Evolutionary conservation across 2,329 filamentous ascomycete genomes (phyloP).

Genomic region (Knoxdaviesia proteae): DNA sequence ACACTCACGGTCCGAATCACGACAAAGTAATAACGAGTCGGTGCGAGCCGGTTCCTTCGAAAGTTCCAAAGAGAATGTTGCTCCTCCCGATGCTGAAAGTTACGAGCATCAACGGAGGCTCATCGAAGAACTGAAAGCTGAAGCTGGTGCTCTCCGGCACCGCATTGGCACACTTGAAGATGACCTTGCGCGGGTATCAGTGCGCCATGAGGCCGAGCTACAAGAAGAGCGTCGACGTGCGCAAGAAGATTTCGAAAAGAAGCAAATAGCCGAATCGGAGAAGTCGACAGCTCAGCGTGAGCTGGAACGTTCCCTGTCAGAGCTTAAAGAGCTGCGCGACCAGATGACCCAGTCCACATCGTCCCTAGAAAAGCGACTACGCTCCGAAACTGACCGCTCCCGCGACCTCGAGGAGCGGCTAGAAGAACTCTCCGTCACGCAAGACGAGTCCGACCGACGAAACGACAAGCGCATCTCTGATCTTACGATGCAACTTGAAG

Average conservation of each 20-base stretch:
- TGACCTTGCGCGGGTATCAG: constrained; percentile 58
- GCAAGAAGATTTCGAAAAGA: constrained; percentile 63
- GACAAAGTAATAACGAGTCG: constrained; percentile 19
- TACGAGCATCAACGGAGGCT: constrained; percentile 35
- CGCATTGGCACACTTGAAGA: constrained; percentile 73
- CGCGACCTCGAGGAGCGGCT: constrained; percentile 58
- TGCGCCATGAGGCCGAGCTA: constrained; percentile 68
- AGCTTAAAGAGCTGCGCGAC: constrained; percentile 30
- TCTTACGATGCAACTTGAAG: constrained; percentile 28
- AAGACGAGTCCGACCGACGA: constrained; percentile 48
- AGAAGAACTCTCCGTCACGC: constrained; percentile 43
- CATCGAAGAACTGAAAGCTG: constrained; percentile 67
- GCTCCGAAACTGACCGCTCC: constrained; percentile 55
- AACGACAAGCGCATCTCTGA: constrained; percentile 32
- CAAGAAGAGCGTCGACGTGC: constrained; percentile 60
- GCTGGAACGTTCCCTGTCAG: constrained; percentile 25
- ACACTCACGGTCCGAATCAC: constrained; percentile 15
- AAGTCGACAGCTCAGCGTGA: constrained; percentile 27
- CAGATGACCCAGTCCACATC: constrained; percentile 33
- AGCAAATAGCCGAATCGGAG: constrained; percentile 36
- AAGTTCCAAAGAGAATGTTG: constrained; percentile 38
- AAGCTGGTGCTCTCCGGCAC: constrained; percentile 74
- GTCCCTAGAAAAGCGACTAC: constrained; percentile 45
- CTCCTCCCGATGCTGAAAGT: constrained; percentile 34
- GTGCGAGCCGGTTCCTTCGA: constrained; percentile 29